A percentile compares a stretch with the other conserved stretches of the same genome.
These are phyloP conservation scores for Cladosporium halotolerans DNA, from an alignment of 2,329 filamentous ascomycete species.

Conservation along the genomic window DNA sequence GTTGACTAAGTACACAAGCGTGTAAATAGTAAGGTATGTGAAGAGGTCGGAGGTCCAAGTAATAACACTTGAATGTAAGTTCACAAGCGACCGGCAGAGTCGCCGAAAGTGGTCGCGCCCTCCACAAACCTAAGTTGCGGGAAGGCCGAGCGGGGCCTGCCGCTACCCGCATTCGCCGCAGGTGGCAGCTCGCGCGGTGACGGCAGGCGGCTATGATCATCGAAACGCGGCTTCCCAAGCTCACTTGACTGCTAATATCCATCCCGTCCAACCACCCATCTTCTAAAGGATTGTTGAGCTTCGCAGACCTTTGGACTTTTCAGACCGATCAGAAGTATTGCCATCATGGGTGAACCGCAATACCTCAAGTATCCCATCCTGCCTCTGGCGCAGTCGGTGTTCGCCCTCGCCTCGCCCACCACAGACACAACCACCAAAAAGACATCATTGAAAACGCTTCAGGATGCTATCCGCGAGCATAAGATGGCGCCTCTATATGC, in stretches of 20 bases:
- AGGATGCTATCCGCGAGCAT: conserved; percentile 75
- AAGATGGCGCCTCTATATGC: conserved; percentile 86
- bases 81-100: neutral
- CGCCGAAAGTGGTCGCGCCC: neutral
- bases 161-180: neutral
- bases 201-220: neutral
- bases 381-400: conserved; percentile 76
- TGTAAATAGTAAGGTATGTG: too few relatives aligned
- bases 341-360: conserved; percentile 66
- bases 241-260: conserved; percentile 3
- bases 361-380: conserved; percentile 81
- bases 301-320: too few relatives aligned
- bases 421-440: conserved; percentile 62
- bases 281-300: neutral
- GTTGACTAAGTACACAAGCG: too few relatives aligned
- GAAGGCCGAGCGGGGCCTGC: neutral
- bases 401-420: conserved; percentile 76
- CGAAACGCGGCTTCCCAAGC: conserved; percentile 10
- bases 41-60: too few relatives aligned
- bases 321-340: neutral
- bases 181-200: neutral
- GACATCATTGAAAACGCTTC: conserved; percentile 63
- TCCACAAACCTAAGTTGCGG: conserved; percentile 4
- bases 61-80: too few relatives aligned
- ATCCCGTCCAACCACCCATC: neutral